phyloP scores from a whole-genome alignment of 345 rosid genomes.

The Bruguiera parviflora region DNA sequence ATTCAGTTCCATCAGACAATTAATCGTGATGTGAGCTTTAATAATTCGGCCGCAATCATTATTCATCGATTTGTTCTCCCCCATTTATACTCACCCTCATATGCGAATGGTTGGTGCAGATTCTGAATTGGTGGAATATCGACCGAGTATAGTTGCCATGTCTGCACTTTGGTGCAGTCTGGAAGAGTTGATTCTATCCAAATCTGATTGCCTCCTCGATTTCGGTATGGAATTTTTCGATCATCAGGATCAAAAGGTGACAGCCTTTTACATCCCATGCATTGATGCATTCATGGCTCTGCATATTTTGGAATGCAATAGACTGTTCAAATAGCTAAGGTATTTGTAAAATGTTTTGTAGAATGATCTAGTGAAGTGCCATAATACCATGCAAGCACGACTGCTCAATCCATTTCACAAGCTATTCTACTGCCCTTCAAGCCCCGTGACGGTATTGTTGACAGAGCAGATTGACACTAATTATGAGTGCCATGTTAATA shows the following conservation, averaged over 20 bases:
- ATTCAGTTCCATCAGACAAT: background rate
- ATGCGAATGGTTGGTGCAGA: slow-evolving; percentile 32
- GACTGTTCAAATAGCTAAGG: no score
- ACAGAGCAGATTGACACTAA: slow-evolving; percentile 18
- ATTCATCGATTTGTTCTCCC: no score
- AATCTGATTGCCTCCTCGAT: slow-evolving; percentile 16
- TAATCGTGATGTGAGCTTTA: no score
- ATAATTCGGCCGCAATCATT: no score
- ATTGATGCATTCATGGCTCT: no score
- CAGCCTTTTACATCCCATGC: background rate
- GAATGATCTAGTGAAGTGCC: slow-evolving; percentile 40
- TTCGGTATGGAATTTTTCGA: slow-evolving; percentile 20
- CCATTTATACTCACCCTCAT: no score
- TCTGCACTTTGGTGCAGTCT: slow-evolving; percentile 44
- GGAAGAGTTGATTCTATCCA: slow-evolving; percentile 31
- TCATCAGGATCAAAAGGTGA: slow-evolving; percentile 38
- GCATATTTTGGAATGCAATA: no score
- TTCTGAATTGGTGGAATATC: slow-evolving; percentile 35
- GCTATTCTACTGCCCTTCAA: slow-evolving; percentile 33
- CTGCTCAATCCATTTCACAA: slow-evolving; percentile 9
- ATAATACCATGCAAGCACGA: slow-evolving; percentile 32
- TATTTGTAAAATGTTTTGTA: slow-evolving; percentile 9
- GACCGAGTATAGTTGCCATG: slow-evolving; percentile 51
- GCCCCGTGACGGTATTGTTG: slow-evolving; percentile 55
- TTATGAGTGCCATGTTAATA: slow-evolving; percentile 31